These are phyloP conservation scores for Rhizopus sp. DNA, from an alignment of 371 early-diverging fungal species.

Conservation along the genomic window DNA sequence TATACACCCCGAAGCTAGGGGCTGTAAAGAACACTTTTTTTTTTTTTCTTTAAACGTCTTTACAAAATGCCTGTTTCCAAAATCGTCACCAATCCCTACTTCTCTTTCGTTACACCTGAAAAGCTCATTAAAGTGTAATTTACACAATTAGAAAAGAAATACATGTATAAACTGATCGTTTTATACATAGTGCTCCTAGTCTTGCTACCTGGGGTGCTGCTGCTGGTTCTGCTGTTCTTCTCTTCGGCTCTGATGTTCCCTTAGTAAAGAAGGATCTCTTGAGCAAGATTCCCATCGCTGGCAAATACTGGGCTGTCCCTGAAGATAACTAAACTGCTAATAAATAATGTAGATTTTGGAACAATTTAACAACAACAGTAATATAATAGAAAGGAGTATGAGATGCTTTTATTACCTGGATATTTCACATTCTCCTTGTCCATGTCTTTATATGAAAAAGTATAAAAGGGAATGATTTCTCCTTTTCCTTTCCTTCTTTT, in stretches of 20 bases:
- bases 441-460: too few relatives aligned
- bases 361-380: too few relatives aligned
- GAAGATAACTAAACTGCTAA: constrained; percentile 3
- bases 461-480: too few relatives aligned
- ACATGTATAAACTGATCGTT: neutral
- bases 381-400: constrained; percentile 8
- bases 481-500: too few relatives aligned
- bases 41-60: constrained; percentile 1
- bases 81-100: constrained; percentile 46
- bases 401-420: neutral
- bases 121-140: constrained; percentile 49
- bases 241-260: constrained; percentile 67
- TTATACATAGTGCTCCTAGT: constrained; percentile 40
- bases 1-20: too few relatives aligned
- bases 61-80: constrained; percentile 41
- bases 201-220: constrained; percentile 65
- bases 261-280: constrained; percentile 60
- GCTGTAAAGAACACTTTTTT: neutral
- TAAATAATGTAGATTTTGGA: too few relatives aligned
- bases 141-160: neutral
- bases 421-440: too few relatives aligned
- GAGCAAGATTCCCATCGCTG: constrained; percentile 60
- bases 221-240: constrained; percentile 59
- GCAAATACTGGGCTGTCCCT: constrained; percentile 60
- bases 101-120: constrained; percentile 46